phyloP scores from a whole-genome alignment of 2,329 filamentous ascomycete species.

The Myriosclerotinia duriaeana region DNA sequence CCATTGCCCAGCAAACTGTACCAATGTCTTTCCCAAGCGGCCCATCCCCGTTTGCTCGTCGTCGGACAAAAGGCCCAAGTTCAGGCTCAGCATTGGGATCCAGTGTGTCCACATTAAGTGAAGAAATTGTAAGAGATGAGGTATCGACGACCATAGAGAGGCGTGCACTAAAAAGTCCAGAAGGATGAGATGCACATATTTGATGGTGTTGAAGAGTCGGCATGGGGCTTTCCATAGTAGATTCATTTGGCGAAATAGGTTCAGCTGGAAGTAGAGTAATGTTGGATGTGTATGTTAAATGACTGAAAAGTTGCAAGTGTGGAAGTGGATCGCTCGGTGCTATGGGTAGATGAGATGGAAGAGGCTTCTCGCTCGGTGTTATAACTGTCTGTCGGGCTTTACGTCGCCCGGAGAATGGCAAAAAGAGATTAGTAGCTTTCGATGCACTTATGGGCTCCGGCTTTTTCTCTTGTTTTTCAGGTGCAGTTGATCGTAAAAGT shows the following conservation, averaged over 20 bases:
- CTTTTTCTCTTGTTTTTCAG: conserved; percentile 26
- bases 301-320: conserved; percentile 70
- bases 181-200: conserved; percentile 51
- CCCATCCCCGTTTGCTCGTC: conserved; percentile 44
- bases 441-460: conserved; percentile 36
- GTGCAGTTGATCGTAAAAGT: conserved; percentile 33
- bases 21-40: conserved; percentile 57
- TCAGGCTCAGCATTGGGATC: conserved; percentile 60
- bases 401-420: conserved; percentile 38
- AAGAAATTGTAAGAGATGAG: conserved; percentile 50
- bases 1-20: conserved; percentile 65
- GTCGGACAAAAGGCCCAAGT: conserved; percentile 50
- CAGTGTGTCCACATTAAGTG: conserved; percentile 55
- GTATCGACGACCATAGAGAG: conserved; percentile 60
- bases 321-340: conserved; percentile 63
- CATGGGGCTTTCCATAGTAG: conserved; percentile 35
- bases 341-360: conserved; percentile 64
- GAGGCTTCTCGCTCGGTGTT: conserved; percentile 43
- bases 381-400: conserved; percentile 34
- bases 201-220: conserved; percentile 53
- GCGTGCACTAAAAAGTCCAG: conserved; percentile 55
- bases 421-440: conserved; percentile 36
- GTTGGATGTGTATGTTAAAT: conserved; percentile 60
- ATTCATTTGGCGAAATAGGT: conserved; percentile 24
- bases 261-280: conserved; percentile 48